A percentile compares a stretch with the other conserved stretches of the same genome.
Evolutionary conservation across 2,329 filamentous ascomycete species (phyloP).

Genomic region (Neofusicoccum kwambonambiense): DNA sequence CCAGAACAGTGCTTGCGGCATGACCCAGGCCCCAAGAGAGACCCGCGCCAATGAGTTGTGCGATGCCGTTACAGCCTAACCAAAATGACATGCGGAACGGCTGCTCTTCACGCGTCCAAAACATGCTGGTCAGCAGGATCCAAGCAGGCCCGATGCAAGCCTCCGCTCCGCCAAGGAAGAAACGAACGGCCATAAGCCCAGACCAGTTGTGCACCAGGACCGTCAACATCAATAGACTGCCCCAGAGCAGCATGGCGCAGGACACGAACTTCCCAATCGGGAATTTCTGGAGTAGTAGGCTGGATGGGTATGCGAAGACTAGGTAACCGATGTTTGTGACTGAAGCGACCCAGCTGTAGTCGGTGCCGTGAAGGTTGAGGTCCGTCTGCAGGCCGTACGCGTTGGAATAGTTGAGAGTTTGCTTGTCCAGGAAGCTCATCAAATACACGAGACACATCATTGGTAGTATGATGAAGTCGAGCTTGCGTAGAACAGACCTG

Average conservation of each 20-base stretch:
- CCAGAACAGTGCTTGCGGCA: constrained; percentile 26
- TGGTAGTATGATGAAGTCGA: background rate
- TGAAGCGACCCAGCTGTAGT: background rate
- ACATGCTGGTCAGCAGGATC: constrained; percentile 53
- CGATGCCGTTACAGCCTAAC: constrained; percentile 49
- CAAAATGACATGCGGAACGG: constrained; percentile 48
- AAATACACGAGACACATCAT: background rate
- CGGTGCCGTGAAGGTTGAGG: background rate
- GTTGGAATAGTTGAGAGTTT: background rate
- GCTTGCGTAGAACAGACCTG: background rate
- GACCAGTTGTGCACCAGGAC: background rate
- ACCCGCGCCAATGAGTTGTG: constrained; percentile 44
- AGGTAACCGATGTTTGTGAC: background rate
- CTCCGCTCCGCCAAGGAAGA: constrained; percentile 38
- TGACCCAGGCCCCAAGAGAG: constrained; percentile 29
- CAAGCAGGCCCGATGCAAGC: constrained; percentile 50
- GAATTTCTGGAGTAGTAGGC: background rate
- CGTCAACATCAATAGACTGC: background rate
- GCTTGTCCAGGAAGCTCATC: background rate
- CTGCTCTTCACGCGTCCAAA: constrained; percentile 49
- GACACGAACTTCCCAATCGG: background rate
- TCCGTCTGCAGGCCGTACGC: background rate
- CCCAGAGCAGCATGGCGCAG: background rate
- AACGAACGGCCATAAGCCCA: constrained; percentile 32
- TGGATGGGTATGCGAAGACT: background rate